Evolutionary conservation across 2,329 filamentous ascomycete species (phyloP).

Genomic region (Biscogniauxia mediterranea): DNA sequence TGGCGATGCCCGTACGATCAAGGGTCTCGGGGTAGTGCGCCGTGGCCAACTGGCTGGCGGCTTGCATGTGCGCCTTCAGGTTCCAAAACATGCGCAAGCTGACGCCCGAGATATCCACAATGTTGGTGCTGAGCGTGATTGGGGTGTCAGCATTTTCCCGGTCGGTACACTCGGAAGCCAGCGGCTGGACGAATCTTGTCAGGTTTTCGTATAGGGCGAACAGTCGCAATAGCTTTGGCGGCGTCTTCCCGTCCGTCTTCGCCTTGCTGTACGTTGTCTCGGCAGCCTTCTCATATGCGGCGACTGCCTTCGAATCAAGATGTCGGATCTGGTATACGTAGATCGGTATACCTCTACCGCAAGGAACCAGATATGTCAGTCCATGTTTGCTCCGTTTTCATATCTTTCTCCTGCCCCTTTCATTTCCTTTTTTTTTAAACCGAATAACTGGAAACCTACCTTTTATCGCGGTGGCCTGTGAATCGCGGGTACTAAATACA

Average conservation of each 20-base stretch:
- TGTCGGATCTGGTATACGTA: constrained; percentile 87
- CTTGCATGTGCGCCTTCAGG: constrained; percentile 89
- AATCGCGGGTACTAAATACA: constrained; percentile 79
- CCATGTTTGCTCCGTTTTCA: no score
- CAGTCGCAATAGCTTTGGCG: constrained; percentile 75
- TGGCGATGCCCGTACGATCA: constrained; percentile 58
- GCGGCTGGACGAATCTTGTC: constrained; percentile 79
- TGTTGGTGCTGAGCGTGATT: constrained; percentile 89
- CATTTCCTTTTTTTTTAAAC: neutral
- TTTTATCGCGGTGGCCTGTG: constrained; percentile 82
- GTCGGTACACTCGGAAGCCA: constrained; percentile 73
- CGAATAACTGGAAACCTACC: constrained; percentile 26
- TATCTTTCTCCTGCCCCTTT: neutral
- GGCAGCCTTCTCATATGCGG: constrained; percentile 69
- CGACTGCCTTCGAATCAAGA: constrained; percentile 78
- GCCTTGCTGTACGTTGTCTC: constrained; percentile 54
- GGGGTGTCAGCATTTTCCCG: constrained; percentile 76
- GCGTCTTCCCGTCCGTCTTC: constrained; percentile 63
- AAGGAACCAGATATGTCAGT: neutral
- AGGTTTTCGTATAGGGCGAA: constrained; percentile 95
- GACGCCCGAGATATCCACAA: constrained; percentile 87
- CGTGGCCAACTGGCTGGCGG: constrained; percentile 82
- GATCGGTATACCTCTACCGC: constrained; percentile 75
- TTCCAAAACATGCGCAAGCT: constrained; percentile 96
- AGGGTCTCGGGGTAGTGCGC: constrained; percentile 94